These are phyloP conservation scores for Salinomyces thailandicus DNA, from an alignment of 2,329 filamentous ascomycete genomes.

Conservation along the genomic window DNA sequence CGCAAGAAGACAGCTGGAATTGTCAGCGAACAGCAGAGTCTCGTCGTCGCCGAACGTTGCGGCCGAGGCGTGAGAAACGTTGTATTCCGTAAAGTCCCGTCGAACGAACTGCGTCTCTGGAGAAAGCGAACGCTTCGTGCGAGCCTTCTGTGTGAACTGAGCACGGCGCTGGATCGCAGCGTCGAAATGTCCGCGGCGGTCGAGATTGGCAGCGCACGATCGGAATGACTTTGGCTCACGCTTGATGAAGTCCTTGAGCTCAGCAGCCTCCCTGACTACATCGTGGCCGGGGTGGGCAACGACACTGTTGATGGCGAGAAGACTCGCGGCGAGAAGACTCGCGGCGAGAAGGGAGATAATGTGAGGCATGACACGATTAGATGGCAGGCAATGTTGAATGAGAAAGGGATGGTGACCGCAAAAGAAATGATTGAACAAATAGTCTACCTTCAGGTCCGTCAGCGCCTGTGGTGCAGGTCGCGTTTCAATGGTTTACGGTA, in stretches of 20 bases:
- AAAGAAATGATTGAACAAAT: too few relatives aligned
- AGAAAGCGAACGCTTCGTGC: constrained; percentile 13
- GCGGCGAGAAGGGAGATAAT: too few relatives aligned
- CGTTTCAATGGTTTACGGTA: too few relatives aligned
- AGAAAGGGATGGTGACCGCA: too few relatives aligned
- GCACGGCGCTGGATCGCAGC: constrained; percentile 15
- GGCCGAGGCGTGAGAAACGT: constrained; percentile 8
- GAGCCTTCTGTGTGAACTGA: constrained; percentile 12
- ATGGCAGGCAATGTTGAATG: too few relatives aligned
- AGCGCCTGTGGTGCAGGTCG: too few relatives aligned
- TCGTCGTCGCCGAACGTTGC: constrained; percentile 15
- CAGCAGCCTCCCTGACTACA: constrained; percentile 13
- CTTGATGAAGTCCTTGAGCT: constrained; percentile 13
- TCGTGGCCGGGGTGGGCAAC: constrained; percentile 17
- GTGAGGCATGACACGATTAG: too few relatives aligned
- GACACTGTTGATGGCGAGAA: constrained; percentile 2
- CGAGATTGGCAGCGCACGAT: constrained; percentile 12
- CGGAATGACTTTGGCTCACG: constrained; percentile 13
- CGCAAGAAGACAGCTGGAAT: constrained; percentile 19
- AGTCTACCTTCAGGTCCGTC: too few relatives aligned
- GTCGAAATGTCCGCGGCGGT: constrained; percentile 12
- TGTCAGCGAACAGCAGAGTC: constrained; percentile 12
- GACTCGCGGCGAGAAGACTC: not conserved
- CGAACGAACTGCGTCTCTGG: constrained; percentile 8
- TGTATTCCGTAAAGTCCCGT: constrained; percentile 15